Evolutionary conservation across 139 green algal species (phyloP).

Genomic region (Coelastrella sp.): DNA sequence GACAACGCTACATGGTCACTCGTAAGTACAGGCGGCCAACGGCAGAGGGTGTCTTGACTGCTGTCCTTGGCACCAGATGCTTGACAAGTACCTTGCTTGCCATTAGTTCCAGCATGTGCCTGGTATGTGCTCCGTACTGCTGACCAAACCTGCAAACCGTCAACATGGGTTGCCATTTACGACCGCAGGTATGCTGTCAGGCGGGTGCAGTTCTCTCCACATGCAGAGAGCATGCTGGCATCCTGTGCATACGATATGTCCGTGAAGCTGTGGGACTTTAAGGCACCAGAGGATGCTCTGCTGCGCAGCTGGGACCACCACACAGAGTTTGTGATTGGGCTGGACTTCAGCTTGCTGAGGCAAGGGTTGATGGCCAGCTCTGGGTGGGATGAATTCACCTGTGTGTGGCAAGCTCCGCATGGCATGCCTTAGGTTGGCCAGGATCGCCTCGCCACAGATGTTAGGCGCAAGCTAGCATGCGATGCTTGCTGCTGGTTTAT

Average conservation of each 20-base stretch:
- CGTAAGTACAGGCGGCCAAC: conserved; percentile 49
- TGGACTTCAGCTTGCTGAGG: conserved; percentile 88
- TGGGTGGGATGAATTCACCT: conserved; percentile 87
- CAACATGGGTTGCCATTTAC: not conserved
- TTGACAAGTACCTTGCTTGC: not conserved
- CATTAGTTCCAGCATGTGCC: too few species aligned
- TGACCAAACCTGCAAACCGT: too few species aligned
- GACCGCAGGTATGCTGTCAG: conserved; percentile 88
- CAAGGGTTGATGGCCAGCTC: conserved; percentile 86
- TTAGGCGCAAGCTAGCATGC: too few species aligned
- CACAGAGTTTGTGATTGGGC: conserved; percentile 91
- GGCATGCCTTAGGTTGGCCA: conserved; percentile 24
- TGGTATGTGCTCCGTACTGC: too few species aligned
- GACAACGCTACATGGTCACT: conserved; percentile 84
- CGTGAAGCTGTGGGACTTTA: conserved; percentile 94
- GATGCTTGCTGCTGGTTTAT: too few species aligned
- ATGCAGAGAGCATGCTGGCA: conserved; percentile 83
- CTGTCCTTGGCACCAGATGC: not conserved
- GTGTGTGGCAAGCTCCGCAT: conserved; percentile 68
- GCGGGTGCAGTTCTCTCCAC: conserved; percentile 91
- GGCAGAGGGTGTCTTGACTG: too few species aligned
- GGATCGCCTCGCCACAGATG: too few species aligned
- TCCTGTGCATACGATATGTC: conserved; percentile 97
- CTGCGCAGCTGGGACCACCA: conserved; percentile 89
- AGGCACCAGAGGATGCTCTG: conserved; percentile 77